Conservation (phyloP, 2,329 filamentous ascomycete genomes). For the Penicillium brasilianum region DNA sequence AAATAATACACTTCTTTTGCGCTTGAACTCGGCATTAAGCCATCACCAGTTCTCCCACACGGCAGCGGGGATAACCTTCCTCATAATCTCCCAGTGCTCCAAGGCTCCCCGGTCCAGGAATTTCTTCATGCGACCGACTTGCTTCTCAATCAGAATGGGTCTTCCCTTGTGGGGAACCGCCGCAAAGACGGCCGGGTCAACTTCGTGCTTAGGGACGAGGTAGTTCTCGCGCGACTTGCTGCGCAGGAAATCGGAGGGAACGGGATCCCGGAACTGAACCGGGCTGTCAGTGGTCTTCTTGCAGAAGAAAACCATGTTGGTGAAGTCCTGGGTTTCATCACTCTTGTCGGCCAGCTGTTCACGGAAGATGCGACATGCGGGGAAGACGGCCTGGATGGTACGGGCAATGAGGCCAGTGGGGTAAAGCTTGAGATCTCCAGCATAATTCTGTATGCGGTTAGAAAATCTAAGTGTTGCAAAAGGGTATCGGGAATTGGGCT, state of each 20-base stretch:
- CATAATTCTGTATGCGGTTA: conserved; percentile 74
- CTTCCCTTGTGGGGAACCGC: conserved; percentile 52
- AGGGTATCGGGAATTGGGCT: conserved; percentile 42
- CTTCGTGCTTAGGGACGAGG: conserved; percentile 73
- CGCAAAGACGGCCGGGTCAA: conserved; percentile 53
- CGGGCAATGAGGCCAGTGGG: conserved; percentile 78
- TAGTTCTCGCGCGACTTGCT: conserved; percentile 73
- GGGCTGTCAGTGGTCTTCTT: conserved; percentile 61
- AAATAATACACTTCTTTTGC: not conserved
- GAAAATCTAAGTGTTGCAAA: conserved; percentile 1
- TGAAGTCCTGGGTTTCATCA: conserved; percentile 69
- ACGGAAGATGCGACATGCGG: conserved; percentile 88
- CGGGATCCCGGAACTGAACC: conserved; percentile 70
- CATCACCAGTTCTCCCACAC: conserved; percentile 88
- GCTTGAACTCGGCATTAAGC: not conserved
- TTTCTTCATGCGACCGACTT: conserved; percentile 68
- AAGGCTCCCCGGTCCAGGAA: conserved; percentile 78
- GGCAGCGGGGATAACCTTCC: conserved; percentile 73
- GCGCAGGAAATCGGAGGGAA: conserved; percentile 69
- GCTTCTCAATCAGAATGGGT: conserved; percentile 50
- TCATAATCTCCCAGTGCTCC: conserved; percentile 92
- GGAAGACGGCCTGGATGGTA: conserved; percentile 82
- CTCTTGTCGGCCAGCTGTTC: conserved; percentile 66
- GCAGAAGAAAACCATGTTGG: conserved; percentile 97
- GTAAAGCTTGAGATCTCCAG: conserved; percentile 80